A percentile compares a stretch with the other conserved stretches of the same genome.
phyloP scores from a whole-genome alignment of 2,329 filamentous ascomycete species.

The Colletotrichum viniferum region DNA sequence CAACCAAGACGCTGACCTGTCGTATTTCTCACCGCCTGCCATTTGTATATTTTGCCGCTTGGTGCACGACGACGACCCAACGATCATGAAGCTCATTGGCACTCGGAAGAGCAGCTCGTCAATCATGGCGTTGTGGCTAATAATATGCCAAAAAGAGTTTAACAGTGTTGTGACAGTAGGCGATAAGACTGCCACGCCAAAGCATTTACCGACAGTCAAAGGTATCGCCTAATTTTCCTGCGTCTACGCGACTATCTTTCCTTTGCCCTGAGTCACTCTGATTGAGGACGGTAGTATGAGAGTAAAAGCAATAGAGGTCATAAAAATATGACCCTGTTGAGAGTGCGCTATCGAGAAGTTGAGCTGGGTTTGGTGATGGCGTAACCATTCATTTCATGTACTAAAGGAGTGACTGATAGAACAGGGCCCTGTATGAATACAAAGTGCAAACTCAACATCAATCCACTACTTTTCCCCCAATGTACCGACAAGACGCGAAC shows the following conservation, averaged over 20 bases:
- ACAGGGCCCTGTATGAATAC: not conserved
- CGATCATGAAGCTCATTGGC: too few relatives aligned
- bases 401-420: not conserved
- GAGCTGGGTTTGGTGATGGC: not conserved
- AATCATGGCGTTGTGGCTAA: not conserved
- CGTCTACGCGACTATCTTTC: too few relatives aligned
- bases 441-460: rapidly evolving
- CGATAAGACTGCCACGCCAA: too few relatives aligned
- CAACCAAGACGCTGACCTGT: not conserved
- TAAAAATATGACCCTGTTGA: too few relatives aligned
- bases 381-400: not conserved
- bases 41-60: not conserved
- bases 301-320: too few relatives aligned
- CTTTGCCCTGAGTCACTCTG: too few relatives aligned
- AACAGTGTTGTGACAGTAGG: too few relatives aligned
- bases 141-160: not conserved
- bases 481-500: not conserved
- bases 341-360: too few relatives aligned
- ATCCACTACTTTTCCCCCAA: rapidly evolving
- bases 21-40: not conserved
- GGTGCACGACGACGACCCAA: too few relatives aligned
- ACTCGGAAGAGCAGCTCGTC: not conserved
- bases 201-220: too few relatives aligned
- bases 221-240: too few relatives aligned
- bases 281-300: too few relatives aligned